phyloP scores from a whole-genome alignment of 305 asterid species.

The Rubia peregrina region DNA sequence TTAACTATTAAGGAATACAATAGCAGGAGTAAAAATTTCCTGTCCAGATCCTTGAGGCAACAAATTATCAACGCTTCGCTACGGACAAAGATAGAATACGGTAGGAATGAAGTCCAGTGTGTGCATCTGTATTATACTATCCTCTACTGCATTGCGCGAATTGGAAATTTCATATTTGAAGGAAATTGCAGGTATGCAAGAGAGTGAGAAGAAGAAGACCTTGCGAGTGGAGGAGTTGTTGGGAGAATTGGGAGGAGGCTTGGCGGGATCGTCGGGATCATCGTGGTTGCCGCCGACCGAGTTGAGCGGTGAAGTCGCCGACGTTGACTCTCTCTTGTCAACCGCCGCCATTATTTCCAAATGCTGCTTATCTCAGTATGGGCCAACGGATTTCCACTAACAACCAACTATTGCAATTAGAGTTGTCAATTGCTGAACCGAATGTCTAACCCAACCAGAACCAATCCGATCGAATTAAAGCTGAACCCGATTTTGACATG shows the following conservation, averaged over 20 bases:
- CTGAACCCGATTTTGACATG: too few relatives aligned
- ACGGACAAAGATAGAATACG: background rate
- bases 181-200: background rate
- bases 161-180: background rate
- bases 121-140: background rate
- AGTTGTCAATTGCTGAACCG: too few relatives aligned
- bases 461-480: too few relatives aligned
- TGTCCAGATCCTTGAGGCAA: background rate
- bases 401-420: too few relatives aligned
- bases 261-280: conserved; percentile 55
- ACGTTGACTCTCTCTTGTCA: conserved; percentile 70
- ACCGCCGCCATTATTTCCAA: conserved; percentile 55
- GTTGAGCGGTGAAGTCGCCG: conserved; percentile 38
- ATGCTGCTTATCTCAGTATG: background rate
- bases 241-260: conserved; percentile 73
- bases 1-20: background rate
- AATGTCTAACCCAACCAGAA: too few relatives aligned
- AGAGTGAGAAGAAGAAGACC: conserved; percentile 29
- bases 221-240: conserved; percentile 74
- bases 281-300: conserved; percentile 45
- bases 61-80: background rate
- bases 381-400: background rate
- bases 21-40: background rate
- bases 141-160: background rate
- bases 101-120: background rate